Conservation (phyloP, 2,329 filamentous ascomycete genomes). For the Rhexocercosporidium sp. region DNA sequence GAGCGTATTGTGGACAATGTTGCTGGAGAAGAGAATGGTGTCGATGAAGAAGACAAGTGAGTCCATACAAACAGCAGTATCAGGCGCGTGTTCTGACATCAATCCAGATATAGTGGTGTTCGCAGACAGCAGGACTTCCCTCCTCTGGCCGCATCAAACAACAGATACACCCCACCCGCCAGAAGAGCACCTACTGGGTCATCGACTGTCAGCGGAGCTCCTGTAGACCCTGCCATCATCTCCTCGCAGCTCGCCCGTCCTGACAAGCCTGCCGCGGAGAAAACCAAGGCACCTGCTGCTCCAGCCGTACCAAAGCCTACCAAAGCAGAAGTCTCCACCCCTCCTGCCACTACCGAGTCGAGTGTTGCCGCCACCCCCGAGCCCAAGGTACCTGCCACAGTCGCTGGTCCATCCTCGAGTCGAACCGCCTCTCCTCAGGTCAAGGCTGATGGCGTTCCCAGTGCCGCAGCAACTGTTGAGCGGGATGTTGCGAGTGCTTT, state of each 20-base stretch:
- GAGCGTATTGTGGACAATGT: conserved; percentile 78
- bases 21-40: conserved; percentile 66
- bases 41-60: conserved; percentile 92
- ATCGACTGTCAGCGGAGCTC: conserved; percentile 75
- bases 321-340: conserved; percentile 38
- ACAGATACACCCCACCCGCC: conserved; percentile 90
- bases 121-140: conserved; percentile 74
- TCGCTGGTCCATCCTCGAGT: conserved; percentile 43
- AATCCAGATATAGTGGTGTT: conserved; percentile 84
- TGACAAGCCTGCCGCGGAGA: conserved; percentile 41
- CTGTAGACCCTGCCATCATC: conserved; percentile 88
- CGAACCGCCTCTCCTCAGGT: conserved; percentile 38
- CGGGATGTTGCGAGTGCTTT: conserved; percentile 66
- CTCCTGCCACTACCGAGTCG: conserved; percentile 39
- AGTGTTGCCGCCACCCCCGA: conserved; percentile 35
- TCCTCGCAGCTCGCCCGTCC: conserved; percentile 75
- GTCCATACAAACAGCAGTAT: conserved; percentile 37
- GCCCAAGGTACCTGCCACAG: conserved; percentile 31
- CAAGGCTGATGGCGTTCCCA: conserved; percentile 49
- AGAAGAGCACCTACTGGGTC: conserved; percentile 78
- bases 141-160: conserved; percentile 58
- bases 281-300: conserved; percentile 40
- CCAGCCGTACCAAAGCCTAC: conserved; percentile 30
- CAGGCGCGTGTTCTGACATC: conserved; percentile 22
- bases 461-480: conserved; percentile 65